Evolutionary conservation across 371 early-diverging fungal genomes (phyloP).

Genomic region (Mucor velutinosus): DNA sequence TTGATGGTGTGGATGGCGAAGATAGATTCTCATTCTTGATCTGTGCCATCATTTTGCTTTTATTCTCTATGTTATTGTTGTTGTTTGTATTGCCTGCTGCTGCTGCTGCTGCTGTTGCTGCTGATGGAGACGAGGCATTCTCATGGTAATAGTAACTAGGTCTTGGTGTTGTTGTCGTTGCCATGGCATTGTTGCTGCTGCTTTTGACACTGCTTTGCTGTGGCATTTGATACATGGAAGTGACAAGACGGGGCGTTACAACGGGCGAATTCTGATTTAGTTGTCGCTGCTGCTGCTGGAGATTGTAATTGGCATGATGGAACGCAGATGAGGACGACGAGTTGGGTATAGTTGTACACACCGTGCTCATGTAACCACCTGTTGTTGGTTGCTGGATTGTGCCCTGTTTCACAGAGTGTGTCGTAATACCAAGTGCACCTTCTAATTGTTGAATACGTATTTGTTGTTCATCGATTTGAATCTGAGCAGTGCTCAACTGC

Average conservation of each 20-base stretch:
- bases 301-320: neutral
- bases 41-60: neutral
- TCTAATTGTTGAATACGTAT: conserved; percentile 23
- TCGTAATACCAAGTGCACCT: conserved; percentile 10
- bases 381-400: conserved; percentile 1
- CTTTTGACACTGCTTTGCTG: neutral
- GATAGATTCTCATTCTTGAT: neutral
- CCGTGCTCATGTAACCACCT: conserved; percentile 16
- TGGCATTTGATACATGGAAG: neutral
- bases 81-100: neutral
- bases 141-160: neutral
- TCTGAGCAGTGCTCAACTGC: conserved; percentile 13
- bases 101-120: neutral
- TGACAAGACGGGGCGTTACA: neutral
- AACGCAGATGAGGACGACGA: neutral
- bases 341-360: conserved; percentile 6
- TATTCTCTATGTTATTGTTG: neutral
- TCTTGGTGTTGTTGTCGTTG: neutral
- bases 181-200: neutral
- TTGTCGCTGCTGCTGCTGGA: neutral
- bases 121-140: neutral
- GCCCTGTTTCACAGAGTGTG: conserved; percentile 16
- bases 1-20: neutral
- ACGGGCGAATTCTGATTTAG: neutral
- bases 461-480: conserved; percentile 21